These are phyloP conservation scores for Nicotiana tabacum DNA, from an alignment of 257 asterid species.

Conservation along the genomic window DNA sequence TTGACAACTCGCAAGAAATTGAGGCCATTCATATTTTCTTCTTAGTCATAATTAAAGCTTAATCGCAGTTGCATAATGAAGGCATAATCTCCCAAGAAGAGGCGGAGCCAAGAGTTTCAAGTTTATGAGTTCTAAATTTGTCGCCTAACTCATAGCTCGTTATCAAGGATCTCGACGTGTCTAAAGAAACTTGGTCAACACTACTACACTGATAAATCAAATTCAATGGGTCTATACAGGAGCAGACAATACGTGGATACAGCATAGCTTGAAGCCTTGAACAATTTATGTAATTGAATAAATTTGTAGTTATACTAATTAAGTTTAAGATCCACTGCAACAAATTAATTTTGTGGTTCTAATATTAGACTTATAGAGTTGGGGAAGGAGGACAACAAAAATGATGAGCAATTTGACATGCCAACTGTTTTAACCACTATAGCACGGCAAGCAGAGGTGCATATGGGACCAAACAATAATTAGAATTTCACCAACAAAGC, in stretches of 20 bases:
- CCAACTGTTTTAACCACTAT: slow-evolving; percentile 8
- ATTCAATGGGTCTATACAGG: background rate
- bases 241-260: background rate
- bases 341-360: background rate
- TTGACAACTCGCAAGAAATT: background rate
- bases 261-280: too few relatives aligned
- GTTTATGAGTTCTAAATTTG: too few relatives aligned
- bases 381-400: background rate
- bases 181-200: background rate
- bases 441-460: background rate
- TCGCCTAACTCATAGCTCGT: too few relatives aligned
- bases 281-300: too few relatives aligned
- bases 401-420: background rate
- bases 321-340: background rate
- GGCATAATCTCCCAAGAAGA: too few relatives aligned
- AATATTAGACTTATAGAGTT: background rate
- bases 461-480: slow-evolving; percentile 3
- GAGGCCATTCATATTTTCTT: background rate
- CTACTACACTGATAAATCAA: background rate
- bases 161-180: too few relatives aligned
- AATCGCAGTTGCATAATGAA: too few relatives aligned
- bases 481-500: background rate
- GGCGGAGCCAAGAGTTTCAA: too few relatives aligned
- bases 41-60: background rate
- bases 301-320: background rate